Evolutionary conservation across 352 stramenopile genomes (phyloP), one percentile per base, ranked within the genome.

Genomic region (Globisporangium iwayamae): DNA sequence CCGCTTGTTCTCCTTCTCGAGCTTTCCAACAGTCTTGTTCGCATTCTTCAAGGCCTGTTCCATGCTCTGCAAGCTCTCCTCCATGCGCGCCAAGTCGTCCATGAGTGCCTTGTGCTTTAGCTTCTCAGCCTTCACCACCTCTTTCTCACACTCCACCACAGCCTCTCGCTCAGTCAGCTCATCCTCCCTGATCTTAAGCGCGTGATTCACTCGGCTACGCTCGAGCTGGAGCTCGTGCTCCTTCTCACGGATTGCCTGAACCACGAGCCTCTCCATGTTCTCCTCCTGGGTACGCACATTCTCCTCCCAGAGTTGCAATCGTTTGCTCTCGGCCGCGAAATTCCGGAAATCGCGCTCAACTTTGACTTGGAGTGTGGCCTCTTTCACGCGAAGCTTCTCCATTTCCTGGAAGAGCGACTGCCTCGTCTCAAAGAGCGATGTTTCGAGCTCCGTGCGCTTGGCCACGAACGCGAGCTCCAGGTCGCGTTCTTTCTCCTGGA

Each of bases 361-460:
- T 59, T 80, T 78, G 1, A 72, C 69, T 55, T 89, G 76, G 13
- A 85, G 63, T 22, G 89, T 71, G 4, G 79, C 71, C 38, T 87
- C 68, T 54, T 85, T 84, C 4, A 76, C 68, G 5, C 79, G 74
- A 1, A 87, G 67, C 45, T 76, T 75, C 55, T 92, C 83, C 65
- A 87, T 78, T 16, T 92, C 76, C 60, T 83, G 76, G 36, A 90
- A 90, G 10, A 92, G 61, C 8, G 65, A 67, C 65, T 92, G 83
- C 0, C 83, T 65, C 4, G 73, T 87, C 63, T 83, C 76, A 55
- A 90, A 92, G n/a, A 90, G 54, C 11, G 78, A 79, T 5, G 72
- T 75, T 58, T 92, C 83, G 0, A 92, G 58, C 54, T 89, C 76
- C 0, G 75, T 79, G 65, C 72, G 70, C 9, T 79, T 75, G 0